Percentiles rank a stretch among this genome's conserved stretches.
phyloP scores from a whole-genome alignment of 495 filamentous ascomycete genomes.

The Aspergillus indologenus region DNA sequence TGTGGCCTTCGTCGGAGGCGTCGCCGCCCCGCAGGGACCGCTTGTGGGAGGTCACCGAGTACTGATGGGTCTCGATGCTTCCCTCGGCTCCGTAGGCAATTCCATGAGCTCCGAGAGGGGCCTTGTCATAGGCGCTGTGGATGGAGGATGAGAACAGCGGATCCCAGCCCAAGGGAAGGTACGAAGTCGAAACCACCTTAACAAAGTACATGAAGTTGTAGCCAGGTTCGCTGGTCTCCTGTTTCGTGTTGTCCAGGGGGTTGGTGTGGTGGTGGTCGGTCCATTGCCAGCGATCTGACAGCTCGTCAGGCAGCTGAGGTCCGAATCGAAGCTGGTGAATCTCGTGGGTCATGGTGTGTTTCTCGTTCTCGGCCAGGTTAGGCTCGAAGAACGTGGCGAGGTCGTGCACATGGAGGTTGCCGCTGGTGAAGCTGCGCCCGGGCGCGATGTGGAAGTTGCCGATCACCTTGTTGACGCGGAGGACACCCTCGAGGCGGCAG shows the following conservation, averaged over 20 bases:
- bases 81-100: conserved; percentile 59
- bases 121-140: conserved; percentile 50
- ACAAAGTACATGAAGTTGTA: conserved; percentile 99
- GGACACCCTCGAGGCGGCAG: conserved; percentile 87
- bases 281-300: conserved; percentile 70
- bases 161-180: conserved; percentile 85
- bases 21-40: conserved; percentile 77
- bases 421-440: conserved; percentile 87
- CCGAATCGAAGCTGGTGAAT: conserved; percentile 93
- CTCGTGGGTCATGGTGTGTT: conserved; percentile 85
- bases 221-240: conserved; percentile 72
- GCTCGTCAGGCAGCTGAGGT: conserved; percentile 76
- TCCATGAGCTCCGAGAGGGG: conserved; percentile 61
- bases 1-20: conserved; percentile 79
- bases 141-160: conserved; percentile 41
- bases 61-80: conserved; percentile 96
- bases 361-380: conserved; percentile 44
- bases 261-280: conserved; percentile 89
- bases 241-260: conserved; percentile 79
- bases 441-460: conserved; percentile 99
- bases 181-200: conserved; percentile 95
- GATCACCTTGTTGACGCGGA: conserved; percentile 96
- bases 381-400: conserved; percentile 85
- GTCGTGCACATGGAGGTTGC: conserved; percentile 96
- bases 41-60: conserved; percentile 93